Evolutionary conservation across 192 early-diverging fungal species (phyloP).

Genomic region (Backusella westeae): DNA sequence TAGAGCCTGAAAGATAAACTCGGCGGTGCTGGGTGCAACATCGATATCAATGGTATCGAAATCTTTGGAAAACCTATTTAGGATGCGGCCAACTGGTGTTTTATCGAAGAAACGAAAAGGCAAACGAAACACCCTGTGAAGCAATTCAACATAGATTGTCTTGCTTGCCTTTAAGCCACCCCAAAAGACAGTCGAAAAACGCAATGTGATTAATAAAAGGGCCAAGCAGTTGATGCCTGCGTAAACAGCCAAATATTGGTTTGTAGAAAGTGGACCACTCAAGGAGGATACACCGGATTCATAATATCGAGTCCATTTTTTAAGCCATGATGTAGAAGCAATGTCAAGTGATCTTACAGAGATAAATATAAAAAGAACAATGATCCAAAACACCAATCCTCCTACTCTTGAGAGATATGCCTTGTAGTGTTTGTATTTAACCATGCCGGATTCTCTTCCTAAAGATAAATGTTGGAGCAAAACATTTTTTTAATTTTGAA

Average conservation of each 20-base stretch:
- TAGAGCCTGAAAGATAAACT: slow-evolving; percentile 45
- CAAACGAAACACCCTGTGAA: slow-evolving; percentile 59
- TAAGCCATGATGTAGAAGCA: neutral
- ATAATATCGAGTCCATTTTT: neutral
- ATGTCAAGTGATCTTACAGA: neutral
- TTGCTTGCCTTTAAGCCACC: slow-evolving; percentile 53
- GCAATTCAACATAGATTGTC: slow-evolving; percentile 52
- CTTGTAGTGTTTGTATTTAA: neutral
- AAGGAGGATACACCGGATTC: neutral
- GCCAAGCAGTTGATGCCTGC: neutral
- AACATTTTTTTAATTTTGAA: neutral
- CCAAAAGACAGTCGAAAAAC: slow-evolving; percentile 30
- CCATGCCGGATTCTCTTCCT: neutral
- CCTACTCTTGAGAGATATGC: neutral
- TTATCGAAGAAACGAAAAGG: slow-evolving; percentile 86
- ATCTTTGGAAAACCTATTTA: slow-evolving; percentile 89
- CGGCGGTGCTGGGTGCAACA: slow-evolving; percentile 47
- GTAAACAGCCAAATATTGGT: neutral
- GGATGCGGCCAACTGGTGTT: slow-evolving; percentile 80
- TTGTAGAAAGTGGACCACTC: neutral
- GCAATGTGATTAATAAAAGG: neutral
- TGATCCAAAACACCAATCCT: neutral
- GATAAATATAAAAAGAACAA: neutral
- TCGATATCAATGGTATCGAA: slow-evolving; percentile 72
- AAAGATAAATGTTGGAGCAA: neutral